Evolutionary conservation across 176 grass and related monocot species (phyloP), one percentile per base, ranked within the genome.

Genomic region (Phoenix roebelenii): DNA sequence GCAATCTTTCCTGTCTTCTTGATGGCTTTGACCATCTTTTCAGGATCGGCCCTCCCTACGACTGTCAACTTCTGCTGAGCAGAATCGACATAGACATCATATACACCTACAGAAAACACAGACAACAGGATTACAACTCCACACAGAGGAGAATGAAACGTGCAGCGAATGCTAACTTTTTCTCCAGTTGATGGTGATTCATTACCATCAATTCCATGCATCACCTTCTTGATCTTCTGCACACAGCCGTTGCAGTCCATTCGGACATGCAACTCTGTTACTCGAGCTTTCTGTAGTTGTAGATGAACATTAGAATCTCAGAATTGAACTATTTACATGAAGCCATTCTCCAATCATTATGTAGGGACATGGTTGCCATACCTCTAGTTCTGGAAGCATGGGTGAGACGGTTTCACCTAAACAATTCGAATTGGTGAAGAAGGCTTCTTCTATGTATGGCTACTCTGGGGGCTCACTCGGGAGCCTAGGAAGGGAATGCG

Each of bases 21-120:
- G 69, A 96, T 90, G 48, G 86, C 86, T 74, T 88, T 90, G n/a
- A 88, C 56, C 7, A 96, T 90, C 29, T 52, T 77, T 57, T 82
- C 72, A 20, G 86, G 83, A 51, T 96, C 80, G 4, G 72, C 80
- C 17, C 76, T 79, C 25, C 92, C 86, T 18, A 90, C 78, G 49
- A 96, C 83, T 4, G 75, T 90, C 54, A 96, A 54, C 77, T 90
- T 96, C 50, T 96, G 80, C 58, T 52, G 74, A 1, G 87, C 74
- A 19, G 79, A 66, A 70, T 96, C 92, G 22, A 84, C 67, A 19
- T 75, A 75, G 14, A 87, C 58, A 20, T 90, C 84, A 2, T 80
- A 84, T 1, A 96, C 67, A 57, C 90, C 85, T 95, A 76, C 56
- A 64, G 24, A 70, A 55, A 56, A 51, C 49, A 53, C 14, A 63